These are phyloP conservation scores for Biscutella laevigata DNA, from an alignment of 441 rosid species.

Conservation along the genomic window DNA sequence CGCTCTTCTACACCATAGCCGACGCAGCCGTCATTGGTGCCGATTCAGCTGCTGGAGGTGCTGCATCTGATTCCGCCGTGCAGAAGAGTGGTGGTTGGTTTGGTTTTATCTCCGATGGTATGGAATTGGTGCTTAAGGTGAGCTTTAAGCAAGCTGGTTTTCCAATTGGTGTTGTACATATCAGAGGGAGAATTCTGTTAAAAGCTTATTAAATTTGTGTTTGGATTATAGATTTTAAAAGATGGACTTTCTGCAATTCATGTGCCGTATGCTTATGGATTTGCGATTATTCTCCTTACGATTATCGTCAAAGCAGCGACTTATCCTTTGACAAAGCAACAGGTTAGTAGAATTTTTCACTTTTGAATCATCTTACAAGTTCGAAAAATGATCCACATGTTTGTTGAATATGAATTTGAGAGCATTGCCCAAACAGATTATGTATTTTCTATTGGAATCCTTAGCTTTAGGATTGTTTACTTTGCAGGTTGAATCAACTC, in stretches of 20 bases:
- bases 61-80: slow-evolving; percentile 34
- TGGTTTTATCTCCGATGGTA: slow-evolving; percentile 70
- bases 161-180: background rate
- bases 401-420: background rate
- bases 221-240: slow-evolving; percentile 54
- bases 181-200: too few relatives aligned
- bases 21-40: slow-evolving; percentile 57
- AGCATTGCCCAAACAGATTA: background rate
- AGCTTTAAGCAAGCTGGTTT: slow-evolving; percentile 2
- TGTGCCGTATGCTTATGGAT: slow-evolving; percentile 82
- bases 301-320: slow-evolving; percentile 69
- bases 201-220: too few relatives aligned
- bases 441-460: background rate
- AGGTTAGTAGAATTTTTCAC: too few relatives aligned
- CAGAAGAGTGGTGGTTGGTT: slow-evolving; percentile 90
- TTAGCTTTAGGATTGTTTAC: background rate
- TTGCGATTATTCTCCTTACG: slow-evolving; percentile 81
- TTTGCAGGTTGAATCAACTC: slow-evolving; percentile 80
- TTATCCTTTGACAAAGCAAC: slow-evolving; percentile 79
- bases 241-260: slow-evolving; percentile 64
- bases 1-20: slow-evolving; percentile 66
- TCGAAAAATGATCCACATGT: too few relatives aligned
- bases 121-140: slow-evolving; percentile 87
- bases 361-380: too few relatives aligned
- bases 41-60: too few relatives aligned